Evolutionary conservation across 208 protist species (phyloP).

Genomic region (Endotrypanum monterogeii): DNA sequence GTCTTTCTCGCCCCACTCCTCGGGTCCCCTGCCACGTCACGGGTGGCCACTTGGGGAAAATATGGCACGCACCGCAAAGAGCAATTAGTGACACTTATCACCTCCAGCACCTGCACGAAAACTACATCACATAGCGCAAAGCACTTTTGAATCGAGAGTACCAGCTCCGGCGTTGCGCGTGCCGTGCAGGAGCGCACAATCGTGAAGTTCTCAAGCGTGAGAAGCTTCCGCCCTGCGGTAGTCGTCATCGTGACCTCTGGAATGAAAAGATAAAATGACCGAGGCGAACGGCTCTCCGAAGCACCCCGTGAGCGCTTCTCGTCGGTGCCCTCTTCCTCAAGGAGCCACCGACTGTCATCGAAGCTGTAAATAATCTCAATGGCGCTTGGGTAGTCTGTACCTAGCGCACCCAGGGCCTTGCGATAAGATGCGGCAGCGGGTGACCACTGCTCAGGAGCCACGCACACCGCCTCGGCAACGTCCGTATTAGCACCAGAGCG

Average conservation of each 20-base stretch:
- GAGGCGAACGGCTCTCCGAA: no score
- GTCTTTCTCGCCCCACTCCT: not conserved
- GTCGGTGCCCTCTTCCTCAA: not conserved
- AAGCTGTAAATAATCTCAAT: slow-evolving; percentile 23
- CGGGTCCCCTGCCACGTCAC: not conserved
- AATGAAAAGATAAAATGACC: slow-evolving; percentile 12
- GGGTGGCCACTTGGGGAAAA: not conserved
- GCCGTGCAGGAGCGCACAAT: slow-evolving; percentile 3
- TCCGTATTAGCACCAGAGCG: slow-evolving; percentile 18
- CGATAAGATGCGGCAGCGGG: slow-evolving; percentile 18
- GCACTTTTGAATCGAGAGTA: slow-evolving; percentile 11
- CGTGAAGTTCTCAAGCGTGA: slow-evolving; percentile 23
- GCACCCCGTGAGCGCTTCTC: not conserved
- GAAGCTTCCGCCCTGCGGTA: slow-evolving; percentile 20
- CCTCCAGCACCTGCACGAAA: slow-evolving; percentile 25
- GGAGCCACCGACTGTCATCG: no score
- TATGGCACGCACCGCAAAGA: not conserved
- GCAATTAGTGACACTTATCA: not conserved
- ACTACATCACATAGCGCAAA: slow-evolving; percentile 10
- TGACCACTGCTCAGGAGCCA: slow-evolving; percentile 23
- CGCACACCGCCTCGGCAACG: slow-evolving; percentile 24
- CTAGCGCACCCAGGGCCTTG: slow-evolving; percentile 10
- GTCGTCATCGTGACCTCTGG: slow-evolving; percentile 34
- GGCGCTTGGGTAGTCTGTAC: slow-evolving; percentile 18
- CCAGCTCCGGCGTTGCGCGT: not conserved